phyloP scores from a whole-genome alignment of 768 basidiomycete species.

The Suillus hirtellus region DNA sequence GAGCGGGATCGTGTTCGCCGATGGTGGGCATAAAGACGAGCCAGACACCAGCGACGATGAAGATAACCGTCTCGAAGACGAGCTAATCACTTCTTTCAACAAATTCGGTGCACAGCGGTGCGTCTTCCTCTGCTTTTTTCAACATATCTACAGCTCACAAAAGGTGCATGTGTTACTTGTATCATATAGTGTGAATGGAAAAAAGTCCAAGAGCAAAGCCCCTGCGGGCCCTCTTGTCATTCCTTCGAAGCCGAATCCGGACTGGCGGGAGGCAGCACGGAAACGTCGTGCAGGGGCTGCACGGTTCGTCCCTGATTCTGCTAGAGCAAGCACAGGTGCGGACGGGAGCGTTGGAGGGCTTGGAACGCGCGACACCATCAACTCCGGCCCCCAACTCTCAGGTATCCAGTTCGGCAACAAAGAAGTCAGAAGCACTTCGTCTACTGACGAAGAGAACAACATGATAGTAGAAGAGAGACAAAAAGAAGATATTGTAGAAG shows the following conservation, averaged over 20 bases:
- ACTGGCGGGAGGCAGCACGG: constrained; percentile 84
- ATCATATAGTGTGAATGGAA: constrained; percentile 43
- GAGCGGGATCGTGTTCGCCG: constrained; percentile 26
- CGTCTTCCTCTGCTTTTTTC: constrained; percentile 39
- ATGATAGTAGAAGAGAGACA: constrained; percentile 28
- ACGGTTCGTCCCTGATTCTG: constrained; percentile 65
- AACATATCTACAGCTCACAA: constrained; percentile 74
- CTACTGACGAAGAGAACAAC: constrained; percentile 19
- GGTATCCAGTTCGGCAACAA: constrained; percentile 59
- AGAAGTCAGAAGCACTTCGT: constrained; percentile 16
- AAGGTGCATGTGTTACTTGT: constrained; percentile 34
- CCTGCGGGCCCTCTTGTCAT: constrained; percentile 76
- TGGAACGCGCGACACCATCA: constrained; percentile 73
- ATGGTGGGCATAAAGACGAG: constrained; percentile 29
- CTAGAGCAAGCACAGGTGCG: constrained; percentile 51
- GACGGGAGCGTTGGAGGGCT: constrained; percentile 80
- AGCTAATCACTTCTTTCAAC: constrained; percentile 73
- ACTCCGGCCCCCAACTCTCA: constrained; percentile 68
- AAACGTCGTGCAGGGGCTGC: constrained; percentile 42
- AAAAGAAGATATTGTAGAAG: constrained; percentile 37
- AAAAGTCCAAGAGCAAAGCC: constrained; percentile 36
- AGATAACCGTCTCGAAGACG: constrained; percentile 54
- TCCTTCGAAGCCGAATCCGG: constrained; percentile 80
- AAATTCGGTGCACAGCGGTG: constrained; percentile 83
- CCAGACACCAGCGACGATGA: constrained; percentile 59